Base-by-base conservation (phyloP, 169 alveolate species). In the Besnoitia besnoiti region DNA sequence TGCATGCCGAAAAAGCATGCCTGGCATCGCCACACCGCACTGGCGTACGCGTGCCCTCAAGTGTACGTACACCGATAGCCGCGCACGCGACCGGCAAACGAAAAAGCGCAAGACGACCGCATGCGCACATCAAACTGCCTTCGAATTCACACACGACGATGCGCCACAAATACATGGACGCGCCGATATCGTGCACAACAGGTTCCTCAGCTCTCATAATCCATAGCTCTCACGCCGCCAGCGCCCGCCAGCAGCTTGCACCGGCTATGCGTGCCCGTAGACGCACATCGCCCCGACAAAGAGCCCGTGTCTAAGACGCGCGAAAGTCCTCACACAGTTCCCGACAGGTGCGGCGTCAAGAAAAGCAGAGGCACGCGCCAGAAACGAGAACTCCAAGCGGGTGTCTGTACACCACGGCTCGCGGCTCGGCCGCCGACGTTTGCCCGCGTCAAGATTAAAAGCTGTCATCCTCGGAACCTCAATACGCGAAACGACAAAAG, bases 131-230 rank as follows among this genome's bases (percentile, higher is more conserved):
- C 67, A 51, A 16, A 14, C 67, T 51, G 67, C 24, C 67, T 24
- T 14, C 14, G 67, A 24, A 51, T 24, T 24, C n/a, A 51, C 67
- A 51, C 67, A 14, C 67, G 67, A 16, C 67, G n/a, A 16, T 14
- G n/a, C 67, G 14, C 67, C 67, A 24, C 67, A 16, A 51, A 51
- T 24, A 24, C 14, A 51, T 16, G 67, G n/a, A 51, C 67, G 67
- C 67, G n/a, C 14, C 67, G 24, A n/a, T n/a, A n/a, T n/a, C n/a
- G n/a, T n/a, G n/a, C n/a, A n/a, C n/a, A n/a, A n/a, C n/a, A 51
- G 84, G 24, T 16, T 73, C 84, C 84, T 73, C 84, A 73, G 84
- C 46, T 73, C 84, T 73, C 84, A 73, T 73, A 73, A 73, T 73
- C 84, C 84, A 73, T 8, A 73, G 84, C 84, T 73, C 40, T 73